These are phyloP conservation scores for Coemansia sp. DNA, from an alignment of 192 early-diverging fungal species.

Conservation along the genomic window DNA sequence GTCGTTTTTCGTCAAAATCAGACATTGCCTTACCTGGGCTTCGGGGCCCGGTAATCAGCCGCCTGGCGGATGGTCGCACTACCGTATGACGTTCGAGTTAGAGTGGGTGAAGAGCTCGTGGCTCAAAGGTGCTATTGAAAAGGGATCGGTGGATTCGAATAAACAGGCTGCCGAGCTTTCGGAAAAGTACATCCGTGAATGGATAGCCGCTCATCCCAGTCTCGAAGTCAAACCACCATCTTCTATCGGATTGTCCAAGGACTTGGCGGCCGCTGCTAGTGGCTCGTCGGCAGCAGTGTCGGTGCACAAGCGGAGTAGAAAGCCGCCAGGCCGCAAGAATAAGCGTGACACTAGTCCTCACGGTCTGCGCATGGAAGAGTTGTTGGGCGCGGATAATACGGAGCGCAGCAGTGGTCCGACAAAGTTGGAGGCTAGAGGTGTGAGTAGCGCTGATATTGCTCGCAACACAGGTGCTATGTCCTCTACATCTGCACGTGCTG, in stretches of 20 bases:
- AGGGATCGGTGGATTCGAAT: slow-evolving; percentile 56
- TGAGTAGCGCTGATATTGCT: background rate
- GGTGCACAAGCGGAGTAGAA: slow-evolving; percentile 17
- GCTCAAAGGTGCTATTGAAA: slow-evolving; percentile 56
- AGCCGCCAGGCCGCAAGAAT: slow-evolving; percentile 2
- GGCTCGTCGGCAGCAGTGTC: background rate
- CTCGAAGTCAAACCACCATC: slow-evolving; percentile 43
- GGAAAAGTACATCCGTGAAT: slow-evolving; percentile 49
- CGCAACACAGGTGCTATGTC: background rate
- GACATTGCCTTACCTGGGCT: slow-evolving; percentile 54
- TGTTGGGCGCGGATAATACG: slow-evolving; percentile 20
- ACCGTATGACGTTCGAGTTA: slow-evolving; percentile 53
- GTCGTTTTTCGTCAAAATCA: slow-evolving; percentile 54
- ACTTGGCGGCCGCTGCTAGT: background rate
- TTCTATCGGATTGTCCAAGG: background rate
- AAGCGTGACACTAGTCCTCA: slow-evolving; percentile 40
- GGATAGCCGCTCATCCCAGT: slow-evolving; percentile 42
- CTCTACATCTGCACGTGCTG: background rate
- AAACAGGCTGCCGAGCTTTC: slow-evolving; percentile 50
- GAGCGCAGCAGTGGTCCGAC: background rate
- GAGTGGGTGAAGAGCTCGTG: slow-evolving; percentile 58
- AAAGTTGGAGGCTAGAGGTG: background rate
- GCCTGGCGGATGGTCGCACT: slow-evolving; percentile 49
- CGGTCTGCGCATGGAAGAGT: slow-evolving; percentile 53
- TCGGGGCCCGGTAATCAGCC: slow-evolving; percentile 35